Evolutionary conservation across 1,139 yeast genomes (phyloP).

Genomic region (Geotrichum carabidarum): DNA sequence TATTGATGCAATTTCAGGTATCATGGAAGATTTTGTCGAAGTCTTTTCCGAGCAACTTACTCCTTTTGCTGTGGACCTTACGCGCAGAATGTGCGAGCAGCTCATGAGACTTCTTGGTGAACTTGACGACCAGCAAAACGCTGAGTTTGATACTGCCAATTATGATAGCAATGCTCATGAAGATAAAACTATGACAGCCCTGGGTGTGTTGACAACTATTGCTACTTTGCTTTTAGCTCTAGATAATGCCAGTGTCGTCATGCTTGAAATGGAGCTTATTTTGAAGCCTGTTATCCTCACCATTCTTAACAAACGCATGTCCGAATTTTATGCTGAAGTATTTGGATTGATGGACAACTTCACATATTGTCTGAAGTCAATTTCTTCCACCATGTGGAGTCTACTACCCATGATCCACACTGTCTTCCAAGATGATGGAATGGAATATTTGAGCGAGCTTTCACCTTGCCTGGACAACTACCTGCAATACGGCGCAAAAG

Average conservation of each 20-base stretch:
- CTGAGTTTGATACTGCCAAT: slow-evolving; percentile 30
- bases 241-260: slow-evolving; percentile 70
- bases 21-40: slow-evolving; percentile 95
- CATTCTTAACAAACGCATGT: slow-evolving; percentile 59
- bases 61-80: slow-evolving; percentile 87
- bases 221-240: slow-evolving; percentile 81
- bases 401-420: slow-evolving; percentile 53
- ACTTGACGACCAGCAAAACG: slow-evolving; percentile 45
- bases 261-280: slow-evolving; percentile 63
- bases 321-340: slow-evolving; percentile 76
- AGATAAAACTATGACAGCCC: slow-evolving; percentile 83
- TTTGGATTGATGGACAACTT: slow-evolving; percentile 84
- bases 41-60: slow-evolving; percentile 80
- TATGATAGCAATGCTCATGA: slow-evolving; percentile 47
- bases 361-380: slow-evolving; percentile 64
- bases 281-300: slow-evolving; percentile 68
- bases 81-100: slow-evolving; percentile 74
- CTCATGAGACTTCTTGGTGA: slow-evolving; percentile 70
- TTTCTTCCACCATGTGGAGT: slow-evolving; percentile 75
- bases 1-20: slow-evolving; percentile 79
- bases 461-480: slow-evolving; percentile 72
- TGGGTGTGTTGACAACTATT: slow-evolving; percentile 81
- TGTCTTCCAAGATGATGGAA: slow-evolving; percentile 49
- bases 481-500: slow-evolving; percentile 63
- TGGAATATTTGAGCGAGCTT: slow-evolving; percentile 70